A percentile compares a stretch with the other conserved stretches of the same genome.
Conservation (phyloP, 768 basidiomycete genomes). For the Lactifluus subvellereus region DNA sequence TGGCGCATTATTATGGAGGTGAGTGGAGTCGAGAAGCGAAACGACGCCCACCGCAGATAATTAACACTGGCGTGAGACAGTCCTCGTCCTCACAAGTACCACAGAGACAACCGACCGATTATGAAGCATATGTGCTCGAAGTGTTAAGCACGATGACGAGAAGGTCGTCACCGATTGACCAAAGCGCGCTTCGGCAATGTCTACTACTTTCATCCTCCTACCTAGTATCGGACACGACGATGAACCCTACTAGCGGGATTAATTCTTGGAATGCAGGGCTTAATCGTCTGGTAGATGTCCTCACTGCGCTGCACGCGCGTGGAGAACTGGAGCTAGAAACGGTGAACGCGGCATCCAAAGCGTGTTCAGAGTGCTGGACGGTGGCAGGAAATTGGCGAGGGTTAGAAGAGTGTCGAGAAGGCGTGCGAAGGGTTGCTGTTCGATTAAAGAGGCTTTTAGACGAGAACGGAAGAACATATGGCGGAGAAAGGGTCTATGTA, state of each 20-base stretch:
- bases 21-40: not conserved
- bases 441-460: slow-evolving; percentile 56
- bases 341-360: slow-evolving; percentile 58
- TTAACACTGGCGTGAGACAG: not conserved
- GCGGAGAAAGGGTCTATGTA: slow-evolving; percentile 35
- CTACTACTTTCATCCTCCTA: slow-evolving; percentile 72
- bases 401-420: slow-evolving; percentile 56
- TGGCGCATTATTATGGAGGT: slow-evolving; percentile 15
- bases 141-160: slow-evolving; percentile 49
- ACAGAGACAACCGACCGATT: slow-evolving; percentile 46
- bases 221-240: slow-evolving; percentile 67
- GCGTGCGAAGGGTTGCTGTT: slow-evolving; percentile 52
- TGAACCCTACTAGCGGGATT: slow-evolving; percentile 51
- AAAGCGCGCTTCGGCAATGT: slow-evolving; percentile 54
- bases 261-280: slow-evolving; percentile 63
- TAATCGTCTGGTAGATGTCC: slow-evolving; percentile 61
- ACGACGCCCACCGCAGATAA: not conserved
- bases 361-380: slow-evolving; percentile 79
- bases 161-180: slow-evolving; percentile 47
- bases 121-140: slow-evolving; percentile 51
- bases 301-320: slow-evolving; percentile 61
- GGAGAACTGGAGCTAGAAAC: slow-evolving; percentile 74
- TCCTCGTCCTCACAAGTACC: slow-evolving; percentile 1
- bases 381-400: slow-evolving; percentile 64
- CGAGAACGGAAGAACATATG: slow-evolving; percentile 44